These are phyloP conservation scores for Diaporthe amygdali DNA, from an alignment of 2,329 filamentous ascomycete species.

Conservation along the genomic window DNA sequence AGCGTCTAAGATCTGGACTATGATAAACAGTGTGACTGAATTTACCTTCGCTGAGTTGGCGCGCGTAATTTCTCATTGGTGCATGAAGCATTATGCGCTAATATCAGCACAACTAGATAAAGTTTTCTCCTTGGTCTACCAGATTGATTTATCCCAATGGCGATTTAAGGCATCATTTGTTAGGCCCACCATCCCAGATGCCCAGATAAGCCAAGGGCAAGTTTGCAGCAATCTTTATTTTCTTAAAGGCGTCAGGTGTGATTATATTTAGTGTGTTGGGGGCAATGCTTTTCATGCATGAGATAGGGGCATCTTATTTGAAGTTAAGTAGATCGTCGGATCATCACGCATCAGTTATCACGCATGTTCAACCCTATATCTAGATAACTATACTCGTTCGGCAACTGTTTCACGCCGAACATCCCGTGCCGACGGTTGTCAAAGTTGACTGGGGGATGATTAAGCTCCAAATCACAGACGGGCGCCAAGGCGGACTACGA, in stretches of 20 bases:
- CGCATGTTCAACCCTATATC: background rate
- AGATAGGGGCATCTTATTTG: background rate
- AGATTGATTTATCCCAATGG: background rate
- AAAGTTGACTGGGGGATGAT: background rate
- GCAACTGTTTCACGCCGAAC: background rate
- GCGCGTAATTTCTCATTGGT: background rate
- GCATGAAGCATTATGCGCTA: background rate
- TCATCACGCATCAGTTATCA: background rate
- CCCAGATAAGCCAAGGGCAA: background rate
- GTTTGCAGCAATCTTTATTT: background rate
- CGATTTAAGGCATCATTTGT: background rate
- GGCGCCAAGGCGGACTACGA: background rate
- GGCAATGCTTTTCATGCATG: background rate
- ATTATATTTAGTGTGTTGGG: background rate
- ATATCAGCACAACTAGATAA: background rate
- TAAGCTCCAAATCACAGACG: background rate
- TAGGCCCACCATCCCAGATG: background rate
- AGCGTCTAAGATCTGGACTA: too few species aligned
- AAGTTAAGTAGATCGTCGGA: background rate
- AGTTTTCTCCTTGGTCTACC: background rate
- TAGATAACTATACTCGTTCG: background rate
- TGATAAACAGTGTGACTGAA: too few species aligned
- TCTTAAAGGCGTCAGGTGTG: background rate
- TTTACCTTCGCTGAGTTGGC: background rate
- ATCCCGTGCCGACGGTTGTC: background rate